A percentile compares a stretch with the other conserved stretches of the same genome.
These are phyloP conservation scores for Epicoccum sorghinum DNA, from an alignment of 2,329 filamentous ascomycete species.

Conservation along the genomic window DNA sequence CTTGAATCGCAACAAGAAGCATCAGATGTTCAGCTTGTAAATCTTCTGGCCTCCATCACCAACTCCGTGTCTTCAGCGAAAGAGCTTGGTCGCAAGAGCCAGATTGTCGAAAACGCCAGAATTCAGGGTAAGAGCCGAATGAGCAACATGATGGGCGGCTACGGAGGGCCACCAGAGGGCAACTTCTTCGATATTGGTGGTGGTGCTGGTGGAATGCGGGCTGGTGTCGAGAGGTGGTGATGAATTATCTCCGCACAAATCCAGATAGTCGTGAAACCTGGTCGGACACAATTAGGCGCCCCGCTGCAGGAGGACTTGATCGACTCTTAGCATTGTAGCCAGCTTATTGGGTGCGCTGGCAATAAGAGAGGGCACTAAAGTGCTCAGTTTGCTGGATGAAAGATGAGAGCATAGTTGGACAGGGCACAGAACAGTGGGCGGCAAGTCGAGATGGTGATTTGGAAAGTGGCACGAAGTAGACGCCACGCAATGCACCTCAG, in stretches of 20 bases:
- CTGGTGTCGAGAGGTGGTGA: slow-evolving; percentile 29
- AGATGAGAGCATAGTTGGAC: too few species aligned
- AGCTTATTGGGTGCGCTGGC: too few species aligned
- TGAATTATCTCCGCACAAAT: background rate
- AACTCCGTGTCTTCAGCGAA: slow-evolving; percentile 73
- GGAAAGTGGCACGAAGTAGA: too few species aligned
- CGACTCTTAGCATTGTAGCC: too few species aligned
- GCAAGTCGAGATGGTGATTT: too few species aligned
- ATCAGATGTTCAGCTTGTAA: slow-evolving; percentile 82
- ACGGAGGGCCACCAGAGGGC: slow-evolving; percentile 20
- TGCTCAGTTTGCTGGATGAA: too few species aligned
- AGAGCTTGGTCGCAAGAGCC: slow-evolving; percentile 76
- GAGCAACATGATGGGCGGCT: slow-evolving; percentile 22
- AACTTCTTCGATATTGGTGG: slow-evolving; percentile 33
- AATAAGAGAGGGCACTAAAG: too few species aligned
- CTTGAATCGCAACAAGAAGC: slow-evolving; percentile 76
- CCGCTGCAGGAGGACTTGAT: too few species aligned
- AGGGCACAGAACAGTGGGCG: too few species aligned
- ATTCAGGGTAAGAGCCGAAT: slow-evolving; percentile 39
- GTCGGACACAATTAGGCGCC: too few species aligned
- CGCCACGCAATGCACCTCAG: too few species aligned
- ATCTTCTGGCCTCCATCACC: slow-evolving; percentile 76
- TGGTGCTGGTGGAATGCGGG: slow-evolving; percentile 20
- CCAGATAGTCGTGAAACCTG: too few species aligned
- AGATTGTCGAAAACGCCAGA: slow-evolving; percentile 51